Evolutionary conservation across 2,329 filamentous ascomycete genomes (phyloP).

Genomic region (Juglanconis oblonga): DNA sequence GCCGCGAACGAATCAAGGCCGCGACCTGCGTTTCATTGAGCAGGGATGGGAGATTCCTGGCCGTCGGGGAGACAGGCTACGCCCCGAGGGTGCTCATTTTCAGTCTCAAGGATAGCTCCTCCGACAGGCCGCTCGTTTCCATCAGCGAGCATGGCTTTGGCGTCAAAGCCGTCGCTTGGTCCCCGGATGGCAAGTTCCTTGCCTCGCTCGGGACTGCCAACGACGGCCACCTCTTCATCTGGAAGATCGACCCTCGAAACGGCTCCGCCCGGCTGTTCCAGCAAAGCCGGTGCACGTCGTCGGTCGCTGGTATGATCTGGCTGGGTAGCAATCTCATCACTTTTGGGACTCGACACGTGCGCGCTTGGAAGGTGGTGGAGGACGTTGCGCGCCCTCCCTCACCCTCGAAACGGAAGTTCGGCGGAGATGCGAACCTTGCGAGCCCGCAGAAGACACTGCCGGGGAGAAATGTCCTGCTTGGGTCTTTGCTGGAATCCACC

Average conservation of each 20-base stretch:
- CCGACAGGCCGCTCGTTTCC: constrained; percentile 78
- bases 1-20: constrained; percentile 88
- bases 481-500: constrained; percentile 74
- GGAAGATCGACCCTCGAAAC: constrained; percentile 79
- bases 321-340: constrained; percentile 81
- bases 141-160: constrained; percentile 89
- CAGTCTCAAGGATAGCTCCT: constrained; percentile 74
- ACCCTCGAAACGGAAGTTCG: constrained; percentile 61
- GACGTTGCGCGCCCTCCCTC: constrained; percentile 55
- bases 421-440: constrained; percentile 33
- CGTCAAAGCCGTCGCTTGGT: constrained; percentile 86
- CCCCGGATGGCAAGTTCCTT: constrained; percentile 78
- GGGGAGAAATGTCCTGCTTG: constrained; percentile 85
- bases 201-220: constrained; percentile 86
- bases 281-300: constrained; percentile 88
- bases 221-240: constrained; percentile 91
- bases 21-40: constrained; percentile 89
- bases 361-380: constrained; percentile 46
- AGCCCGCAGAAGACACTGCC: constrained; percentile 64
- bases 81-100: constrained; percentile 89
- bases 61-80: constrained; percentile 94
- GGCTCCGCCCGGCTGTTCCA: constrained; percentile 77
- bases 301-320: constrained; percentile 85
- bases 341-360: constrained; percentile 86
- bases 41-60: constrained; percentile 80